Evolutionary conservation across 192 early-diverging fungal genomes (phyloP).

Genomic region (Backusella australiensis): DNA sequence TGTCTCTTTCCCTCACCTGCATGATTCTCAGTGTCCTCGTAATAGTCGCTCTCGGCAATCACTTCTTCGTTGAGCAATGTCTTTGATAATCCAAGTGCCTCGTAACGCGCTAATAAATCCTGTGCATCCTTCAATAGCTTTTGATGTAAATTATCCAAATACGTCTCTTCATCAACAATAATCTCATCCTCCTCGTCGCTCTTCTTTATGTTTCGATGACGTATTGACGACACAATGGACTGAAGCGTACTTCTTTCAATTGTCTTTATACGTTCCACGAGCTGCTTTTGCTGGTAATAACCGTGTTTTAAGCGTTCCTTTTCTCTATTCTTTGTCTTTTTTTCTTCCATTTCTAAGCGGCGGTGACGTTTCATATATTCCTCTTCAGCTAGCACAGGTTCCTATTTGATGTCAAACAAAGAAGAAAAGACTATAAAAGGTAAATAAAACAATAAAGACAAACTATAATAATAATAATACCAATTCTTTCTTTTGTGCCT

Average conservation of each 20-base stretch:
- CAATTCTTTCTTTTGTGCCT: neutral
- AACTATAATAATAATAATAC: neutral
- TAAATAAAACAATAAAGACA: neutral
- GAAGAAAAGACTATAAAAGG: neutral
- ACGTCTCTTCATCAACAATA: constrained; percentile 1
- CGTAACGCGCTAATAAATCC: constrained; percentile 42
- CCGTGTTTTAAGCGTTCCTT: constrained; percentile 51
- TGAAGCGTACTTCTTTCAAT: constrained; percentile 40
- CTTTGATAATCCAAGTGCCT: constrained; percentile 37
- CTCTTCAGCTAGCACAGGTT: constrained; percentile 36
- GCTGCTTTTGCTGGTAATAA: constrained; percentile 52
- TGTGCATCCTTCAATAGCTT: constrained; percentile 47
- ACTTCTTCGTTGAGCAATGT: neutral
- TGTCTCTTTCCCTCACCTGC: neutral
- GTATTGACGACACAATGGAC: constrained; percentile 21
- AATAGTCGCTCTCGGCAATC: neutral
- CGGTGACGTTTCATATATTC: constrained; percentile 49
- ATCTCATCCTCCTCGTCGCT: neutral
- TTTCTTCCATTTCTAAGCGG: constrained; percentile 54
- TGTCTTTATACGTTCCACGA: constrained; percentile 47
- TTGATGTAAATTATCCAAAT: constrained; percentile 29
- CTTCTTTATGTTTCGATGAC: constrained; percentile 15
- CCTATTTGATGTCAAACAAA: neutral
- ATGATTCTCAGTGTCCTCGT: neutral
- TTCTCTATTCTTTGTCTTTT: constrained; percentile 56